Conservation (phyloP, 495 filamentous ascomycete genomes). For the Coniosporium apollinis region DNA sequence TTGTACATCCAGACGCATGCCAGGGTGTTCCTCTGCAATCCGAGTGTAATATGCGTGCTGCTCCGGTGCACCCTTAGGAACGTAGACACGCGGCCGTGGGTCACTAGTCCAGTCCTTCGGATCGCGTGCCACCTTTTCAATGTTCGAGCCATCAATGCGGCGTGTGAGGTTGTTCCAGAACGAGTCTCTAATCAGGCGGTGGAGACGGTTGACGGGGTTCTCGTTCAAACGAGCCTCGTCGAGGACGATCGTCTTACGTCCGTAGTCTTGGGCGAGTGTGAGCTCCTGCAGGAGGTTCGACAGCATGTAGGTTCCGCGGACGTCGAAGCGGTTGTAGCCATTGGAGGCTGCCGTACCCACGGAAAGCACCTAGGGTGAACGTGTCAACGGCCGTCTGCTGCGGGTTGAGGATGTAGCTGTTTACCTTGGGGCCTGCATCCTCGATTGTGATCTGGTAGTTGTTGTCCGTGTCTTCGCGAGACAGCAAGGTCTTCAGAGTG, state of each 20-base stretch:
- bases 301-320: constrained; percentile 89
- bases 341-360: constrained; percentile 74
- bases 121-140: constrained; percentile 68
- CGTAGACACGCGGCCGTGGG: constrained; percentile 78
- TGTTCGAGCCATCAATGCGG: constrained; percentile 73
- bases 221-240: constrained; percentile 79
- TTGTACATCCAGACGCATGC: constrained; percentile 73
- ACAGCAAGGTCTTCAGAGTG: constrained; percentile 52
- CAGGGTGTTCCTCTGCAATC: constrained; percentile 56
- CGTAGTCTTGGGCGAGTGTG: constrained; percentile 71
- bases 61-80: constrained; percentile 68
- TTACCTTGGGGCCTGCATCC: constrained; percentile 81
- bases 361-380: constrained; percentile 45
- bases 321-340: constrained; percentile 65
- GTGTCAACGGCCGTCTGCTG: constrained; percentile 1
- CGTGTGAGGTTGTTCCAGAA: constrained; percentile 87
- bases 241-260: constrained; percentile 66
- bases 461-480: constrained; percentile 73
- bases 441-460: constrained; percentile 97
- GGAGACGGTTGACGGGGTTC: constrained; percentile 76
- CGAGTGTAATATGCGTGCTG: constrained; percentile 76
- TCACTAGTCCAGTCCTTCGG: constrained; percentile 84
- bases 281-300: constrained; percentile 91
- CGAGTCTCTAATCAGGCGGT: constrained; percentile 64
- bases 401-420: constrained; percentile 1